phyloP scores from a whole-genome alignment of 768 basidiomycete genomes.

The Porpolomopsis calyptriformis region DNA sequence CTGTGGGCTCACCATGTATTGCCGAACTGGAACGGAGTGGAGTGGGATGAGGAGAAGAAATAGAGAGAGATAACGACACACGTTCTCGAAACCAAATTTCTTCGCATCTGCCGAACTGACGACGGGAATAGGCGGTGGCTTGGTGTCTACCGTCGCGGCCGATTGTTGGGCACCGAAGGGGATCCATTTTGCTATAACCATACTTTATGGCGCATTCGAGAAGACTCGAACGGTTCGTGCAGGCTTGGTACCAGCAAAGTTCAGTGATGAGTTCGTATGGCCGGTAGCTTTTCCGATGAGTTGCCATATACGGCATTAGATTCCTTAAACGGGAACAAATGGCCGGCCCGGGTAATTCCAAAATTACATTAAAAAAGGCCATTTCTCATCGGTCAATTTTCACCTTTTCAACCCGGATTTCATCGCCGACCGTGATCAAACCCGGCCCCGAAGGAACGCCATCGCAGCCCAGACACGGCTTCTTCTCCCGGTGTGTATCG shows the following conservation, averaged over 20 bases:
- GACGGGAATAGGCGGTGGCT: constrained; percentile 20
- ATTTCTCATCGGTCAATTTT: neutral
- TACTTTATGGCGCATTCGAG: constrained; percentile 12
- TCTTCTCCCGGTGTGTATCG: constrained; percentile 36
- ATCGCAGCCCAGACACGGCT: constrained; percentile 61
- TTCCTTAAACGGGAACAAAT: neutral
- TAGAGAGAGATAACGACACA: constrained; percentile 31
- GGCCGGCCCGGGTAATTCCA: neutral
- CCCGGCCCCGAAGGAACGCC: constrained; percentile 43
- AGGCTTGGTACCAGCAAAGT: neutral
- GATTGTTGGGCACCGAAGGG: constrained; percentile 21
- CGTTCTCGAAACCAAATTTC: constrained; percentile 96
- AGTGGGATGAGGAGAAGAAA: constrained; percentile 8
- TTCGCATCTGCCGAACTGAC: constrained; percentile 60
- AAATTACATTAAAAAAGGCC: neutral
- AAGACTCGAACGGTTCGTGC: constrained; percentile 4
- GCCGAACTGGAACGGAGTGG: constrained; percentile 56
- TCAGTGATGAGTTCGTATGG: neutral
- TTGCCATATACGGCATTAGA: neutral
- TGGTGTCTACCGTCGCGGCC: constrained; percentile 11
- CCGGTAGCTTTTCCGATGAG: neutral
- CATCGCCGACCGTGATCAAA: constrained; percentile 50
- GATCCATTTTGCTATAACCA: constrained; percentile 33
- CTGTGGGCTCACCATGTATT: constrained; percentile 74
- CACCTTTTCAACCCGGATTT: constrained; percentile 37